These are phyloP conservation scores for Pezicula neosporulosa DNA, from an alignment of 2,329 filamentous ascomycete genomes.

Conservation along the genomic window DNA sequence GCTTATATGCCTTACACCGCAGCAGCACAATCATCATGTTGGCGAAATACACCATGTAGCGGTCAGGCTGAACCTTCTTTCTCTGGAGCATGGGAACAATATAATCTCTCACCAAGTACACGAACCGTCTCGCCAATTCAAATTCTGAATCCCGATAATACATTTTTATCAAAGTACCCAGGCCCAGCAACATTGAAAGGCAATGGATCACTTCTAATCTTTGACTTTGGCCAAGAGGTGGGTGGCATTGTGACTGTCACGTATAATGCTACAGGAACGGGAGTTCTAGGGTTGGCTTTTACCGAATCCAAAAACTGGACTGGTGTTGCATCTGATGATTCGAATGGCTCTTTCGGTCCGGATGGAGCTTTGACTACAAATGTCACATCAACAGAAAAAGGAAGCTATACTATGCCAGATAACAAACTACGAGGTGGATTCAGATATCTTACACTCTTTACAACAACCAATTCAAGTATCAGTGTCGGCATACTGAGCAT, in stretches of 20 bases:
- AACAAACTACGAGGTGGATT: constrained; percentile 46
- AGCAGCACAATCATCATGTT: constrained; percentile 33
- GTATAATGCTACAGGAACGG: constrained; percentile 38
- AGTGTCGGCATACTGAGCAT: constrained; percentile 27
- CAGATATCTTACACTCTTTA: constrained; percentile 45
- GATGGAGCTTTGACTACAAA: constrained; percentile 45
- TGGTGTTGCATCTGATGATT: constrained; percentile 42
- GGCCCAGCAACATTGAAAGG: constrained; percentile 13
- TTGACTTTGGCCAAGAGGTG: constrained; percentile 55
- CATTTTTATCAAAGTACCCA: constrained; percentile 19
- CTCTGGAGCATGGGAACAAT: constrained; percentile 49
- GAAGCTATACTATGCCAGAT: constrained; percentile 40
- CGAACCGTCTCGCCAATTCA: constrained; percentile 34
- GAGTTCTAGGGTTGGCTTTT: constrained; percentile 39
- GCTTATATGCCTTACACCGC: too few relatives aligned
- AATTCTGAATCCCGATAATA: constrained; percentile 11
- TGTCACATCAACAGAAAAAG: constrained; percentile 29
- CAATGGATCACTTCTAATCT: constrained; percentile 49
- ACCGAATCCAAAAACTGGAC: constrained; percentile 33
- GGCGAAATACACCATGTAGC: constrained; percentile 49
- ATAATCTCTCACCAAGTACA: constrained; percentile 49
- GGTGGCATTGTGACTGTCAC: constrained; percentile 49
- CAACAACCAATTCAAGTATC: constrained; percentile 29
- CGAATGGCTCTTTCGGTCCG: constrained; percentile 40
- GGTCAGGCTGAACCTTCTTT: constrained; percentile 45